phyloP scores from a whole-genome alignment of 1,284 basidiomycete genomes.

The Austroboletus olivaceoglutinosus region DNA sequence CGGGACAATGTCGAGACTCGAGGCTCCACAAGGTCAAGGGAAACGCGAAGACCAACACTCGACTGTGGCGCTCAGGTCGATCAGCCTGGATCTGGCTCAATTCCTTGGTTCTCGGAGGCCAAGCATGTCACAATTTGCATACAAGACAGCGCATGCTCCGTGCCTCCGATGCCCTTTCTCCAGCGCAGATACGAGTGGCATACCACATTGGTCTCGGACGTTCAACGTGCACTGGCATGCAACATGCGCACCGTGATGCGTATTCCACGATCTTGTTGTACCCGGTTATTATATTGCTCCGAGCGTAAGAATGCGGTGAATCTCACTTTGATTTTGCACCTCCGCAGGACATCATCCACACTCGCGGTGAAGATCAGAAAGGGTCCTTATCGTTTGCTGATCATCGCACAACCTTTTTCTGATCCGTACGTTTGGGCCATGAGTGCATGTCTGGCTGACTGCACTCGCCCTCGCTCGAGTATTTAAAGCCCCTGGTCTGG shows the following conservation, averaged over 20 bases:
- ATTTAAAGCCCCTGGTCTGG: constrained; percentile 22
- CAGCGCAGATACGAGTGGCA: constrained; percentile 18
- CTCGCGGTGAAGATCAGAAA: constrained; percentile 20
- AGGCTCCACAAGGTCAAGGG: constrained; percentile 2
- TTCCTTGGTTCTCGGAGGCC: constrained; percentile 17
- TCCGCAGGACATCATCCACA: constrained; percentile 3
- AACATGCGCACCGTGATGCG: constrained; percentile 21
- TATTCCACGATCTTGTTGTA: constrained; percentile 8
- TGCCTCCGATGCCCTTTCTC: constrained; percentile 12
- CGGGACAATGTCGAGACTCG: constrained; percentile 7
- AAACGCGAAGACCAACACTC: constrained; percentile 19
- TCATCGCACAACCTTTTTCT: constrained; percentile 8
- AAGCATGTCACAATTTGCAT: constrained; percentile 11
- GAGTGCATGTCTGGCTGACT: constrained; percentile 9
- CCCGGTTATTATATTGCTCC: constrained; percentile 2
- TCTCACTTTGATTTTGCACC: constrained; percentile 4
- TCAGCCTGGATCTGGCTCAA: constrained; percentile 7
- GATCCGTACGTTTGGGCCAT: constrained; percentile 9
- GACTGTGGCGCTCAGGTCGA: constrained; percentile 10
- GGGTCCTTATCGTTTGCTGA: constrained; percentile 9
- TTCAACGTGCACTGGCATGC: constrained; percentile 21
- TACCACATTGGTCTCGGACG: constrained; percentile 1
- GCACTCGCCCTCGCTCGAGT: constrained; percentile 9
- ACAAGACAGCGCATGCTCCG: constrained; percentile 9
- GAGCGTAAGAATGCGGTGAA: constrained; percentile 4